Conservation (phyloP, 2,329 filamentous ascomycete species). For the Ophiocordyceps camponoti-leonardi region DNA sequence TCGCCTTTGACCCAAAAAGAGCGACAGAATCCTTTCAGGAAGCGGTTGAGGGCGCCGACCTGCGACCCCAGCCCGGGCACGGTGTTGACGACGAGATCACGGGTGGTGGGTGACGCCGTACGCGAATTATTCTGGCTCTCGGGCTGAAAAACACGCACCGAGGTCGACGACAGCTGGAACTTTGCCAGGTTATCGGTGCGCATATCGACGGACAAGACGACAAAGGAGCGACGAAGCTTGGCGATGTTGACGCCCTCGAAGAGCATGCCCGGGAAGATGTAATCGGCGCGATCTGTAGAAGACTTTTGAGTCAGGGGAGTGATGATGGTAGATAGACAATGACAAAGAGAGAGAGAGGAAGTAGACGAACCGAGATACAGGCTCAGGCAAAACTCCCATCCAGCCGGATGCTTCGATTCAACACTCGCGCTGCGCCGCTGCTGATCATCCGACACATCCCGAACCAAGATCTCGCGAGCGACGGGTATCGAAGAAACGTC, state of each 20-base stretch:
- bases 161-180: slow-evolving; percentile 20
- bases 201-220: slow-evolving; percentile 36
- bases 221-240: slow-evolving; percentile 28
- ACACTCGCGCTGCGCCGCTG: background rate
- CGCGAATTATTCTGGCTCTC: slow-evolving; percentile 8
- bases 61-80: slow-evolving; percentile 54
- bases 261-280: slow-evolving; percentile 51
- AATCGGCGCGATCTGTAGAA: slow-evolving; percentile 41
- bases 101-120: slow-evolving; percentile 7
- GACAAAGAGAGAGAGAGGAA: background rate
- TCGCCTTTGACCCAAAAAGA: slow-evolving; percentile 13
- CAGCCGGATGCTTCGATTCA: slow-evolving; percentile 9
- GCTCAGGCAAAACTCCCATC: slow-evolving; percentile 20
- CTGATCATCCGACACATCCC: slow-evolving; percentile 33
- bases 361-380: slow-evolving; percentile 13
- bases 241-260: slow-evolving; percentile 40
- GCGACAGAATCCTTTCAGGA: slow-evolving; percentile 38
- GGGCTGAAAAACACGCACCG: slow-evolving; percentile 18
- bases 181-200: slow-evolving; percentile 25
- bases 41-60: slow-evolving; percentile 47
- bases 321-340: background rate
- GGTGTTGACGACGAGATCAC: slow-evolving; percentile 27
- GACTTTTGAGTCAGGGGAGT: background rate
- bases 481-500: slow-evolving; percentile 26
- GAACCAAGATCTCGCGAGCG: slow-evolving; percentile 40